phyloP scores from a whole-genome alignment of 2,329 filamentous ascomycete genomes.

The Apiospora aurea region DNA sequence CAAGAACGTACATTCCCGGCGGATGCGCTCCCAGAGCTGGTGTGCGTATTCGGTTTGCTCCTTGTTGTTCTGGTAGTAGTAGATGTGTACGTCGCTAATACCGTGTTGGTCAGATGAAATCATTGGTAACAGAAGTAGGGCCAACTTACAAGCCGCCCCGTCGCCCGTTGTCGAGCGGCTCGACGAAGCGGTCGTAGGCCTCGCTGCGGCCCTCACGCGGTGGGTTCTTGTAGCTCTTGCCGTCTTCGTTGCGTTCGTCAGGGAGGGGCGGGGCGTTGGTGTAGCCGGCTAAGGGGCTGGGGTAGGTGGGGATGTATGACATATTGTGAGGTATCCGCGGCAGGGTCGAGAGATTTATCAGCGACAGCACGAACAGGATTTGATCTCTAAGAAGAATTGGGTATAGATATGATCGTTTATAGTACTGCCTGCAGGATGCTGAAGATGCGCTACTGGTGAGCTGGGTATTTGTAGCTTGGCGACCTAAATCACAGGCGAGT shows the following conservation, averaged over 20 bases:
- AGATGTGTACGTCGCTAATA: slow-evolving; percentile 81
- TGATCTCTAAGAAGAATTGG: too few species aligned
- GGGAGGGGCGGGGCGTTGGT: slow-evolving; percentile 62
- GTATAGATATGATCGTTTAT: too few species aligned
- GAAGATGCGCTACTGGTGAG: too few species aligned
- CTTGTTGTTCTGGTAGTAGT: slow-evolving; percentile 73
- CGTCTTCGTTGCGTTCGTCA: slow-evolving; percentile 70
- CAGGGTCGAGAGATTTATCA: too few species aligned
- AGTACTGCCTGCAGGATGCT: too few species aligned
- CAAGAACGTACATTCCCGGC: slow-evolving; percentile 72
- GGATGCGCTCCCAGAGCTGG: slow-evolving; percentile 78
- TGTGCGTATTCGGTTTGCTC: slow-evolving; percentile 71
- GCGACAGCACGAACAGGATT: too few species aligned
- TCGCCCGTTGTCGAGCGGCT: slow-evolving; percentile 69
- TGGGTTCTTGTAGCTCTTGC: slow-evolving; percentile 78
- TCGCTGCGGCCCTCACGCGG: slow-evolving; percentile 63
- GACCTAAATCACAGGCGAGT: background rate
- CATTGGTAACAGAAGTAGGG: background rate
- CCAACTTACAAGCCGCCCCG: slow-evolving; percentile 75
- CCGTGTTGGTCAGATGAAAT: slow-evolving; percentile 1
- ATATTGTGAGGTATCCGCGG: background rate
- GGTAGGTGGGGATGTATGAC: slow-evolving; percentile 46
- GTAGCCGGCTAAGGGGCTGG: slow-evolving; percentile 65
- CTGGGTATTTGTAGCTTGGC: too few species aligned
- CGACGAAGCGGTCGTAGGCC: slow-evolving; percentile 73